Percentiles rank a stretch among this genome's conserved stretches.
phyloP scores from a whole-genome alignment of 768 basidiomycete species.

The Leccinum pellstonianum region DNA sequence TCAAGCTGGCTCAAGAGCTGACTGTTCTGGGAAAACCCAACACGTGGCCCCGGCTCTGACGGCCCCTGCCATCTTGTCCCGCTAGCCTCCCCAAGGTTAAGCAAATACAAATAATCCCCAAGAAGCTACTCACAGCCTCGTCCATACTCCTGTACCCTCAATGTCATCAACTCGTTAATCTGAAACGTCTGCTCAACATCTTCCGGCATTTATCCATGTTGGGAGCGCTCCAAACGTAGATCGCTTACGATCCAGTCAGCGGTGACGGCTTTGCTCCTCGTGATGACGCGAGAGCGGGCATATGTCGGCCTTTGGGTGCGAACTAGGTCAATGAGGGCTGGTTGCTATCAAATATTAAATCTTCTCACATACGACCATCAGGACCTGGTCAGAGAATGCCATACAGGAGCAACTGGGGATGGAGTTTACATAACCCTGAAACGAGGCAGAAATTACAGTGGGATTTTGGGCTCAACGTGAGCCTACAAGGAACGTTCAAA shows the following conservation, averaged over 20 bases:
- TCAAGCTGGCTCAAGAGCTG: conserved; percentile 15
- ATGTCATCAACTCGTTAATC: not conserved
- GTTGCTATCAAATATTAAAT: not conserved
- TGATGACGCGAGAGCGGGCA: conserved; percentile 7
- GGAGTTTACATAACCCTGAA: not conserved
- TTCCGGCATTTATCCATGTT: not conserved
- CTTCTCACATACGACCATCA: not conserved
- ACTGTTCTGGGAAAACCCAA: conserved; percentile 17
- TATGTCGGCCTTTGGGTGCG: conserved; percentile 13
- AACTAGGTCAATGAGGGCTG: conserved; percentile 3
- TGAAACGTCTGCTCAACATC: not conserved
- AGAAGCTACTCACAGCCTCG: conserved; percentile 16
- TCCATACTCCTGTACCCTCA: not conserved
- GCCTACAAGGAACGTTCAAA: not conserved
- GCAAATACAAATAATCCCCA: conserved; percentile 21
- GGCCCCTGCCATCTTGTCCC: not conserved
- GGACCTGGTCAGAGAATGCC: not conserved
- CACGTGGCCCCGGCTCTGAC: conserved; percentile 15
- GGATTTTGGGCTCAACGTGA: not conserved
- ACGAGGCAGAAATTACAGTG: not conserved
- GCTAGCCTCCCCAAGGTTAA: conserved; percentile 13
- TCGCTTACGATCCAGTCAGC: not conserved
- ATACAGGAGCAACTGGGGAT: not conserved
- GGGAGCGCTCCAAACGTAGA: not conserved
- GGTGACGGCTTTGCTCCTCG: not conserved